These are phyloP conservation scores for Acorus calamus DNA, from an alignment of 106 monocot species.

Conservation along the genomic window DNA sequence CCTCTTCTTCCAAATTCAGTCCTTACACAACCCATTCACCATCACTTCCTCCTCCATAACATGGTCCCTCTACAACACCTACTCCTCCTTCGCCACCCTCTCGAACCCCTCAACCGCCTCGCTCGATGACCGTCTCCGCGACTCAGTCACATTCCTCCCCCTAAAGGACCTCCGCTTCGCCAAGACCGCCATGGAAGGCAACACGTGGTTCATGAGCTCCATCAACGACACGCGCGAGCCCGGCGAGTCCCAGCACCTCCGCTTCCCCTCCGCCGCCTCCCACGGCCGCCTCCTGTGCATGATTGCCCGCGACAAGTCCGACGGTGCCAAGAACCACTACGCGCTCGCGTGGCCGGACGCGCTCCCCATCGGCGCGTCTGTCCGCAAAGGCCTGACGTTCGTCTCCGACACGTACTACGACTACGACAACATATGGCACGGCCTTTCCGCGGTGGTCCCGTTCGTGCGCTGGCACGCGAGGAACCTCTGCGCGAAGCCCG, in stretches of 20 bases:
- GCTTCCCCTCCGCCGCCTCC: conserved; percentile 51
- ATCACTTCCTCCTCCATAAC: not conserved
- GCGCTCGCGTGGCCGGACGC: conserved; percentile 51
- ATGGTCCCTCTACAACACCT: not conserved
- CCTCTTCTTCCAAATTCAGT: conserved; percentile 31
- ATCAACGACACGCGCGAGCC: conserved; percentile 34
- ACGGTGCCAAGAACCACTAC: conserved; percentile 58
- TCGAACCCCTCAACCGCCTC: conserved; percentile 2
- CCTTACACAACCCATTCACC: conserved; percentile 8
- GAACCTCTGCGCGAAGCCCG: conserved; percentile 25
- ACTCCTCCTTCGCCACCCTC: not conserved
- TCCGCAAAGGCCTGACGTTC: conserved; percentile 44
- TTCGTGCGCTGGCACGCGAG: conserved; percentile 45
- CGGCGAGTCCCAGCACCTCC: conserved; percentile 30
- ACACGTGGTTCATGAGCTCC: conserved; percentile 84
- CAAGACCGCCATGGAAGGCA: conserved; percentile 13
- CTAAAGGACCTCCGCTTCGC: conserved; percentile 43
- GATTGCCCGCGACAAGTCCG: conserved; percentile 17
- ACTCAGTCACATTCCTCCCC: conserved; percentile 48
- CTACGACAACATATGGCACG: conserved; percentile 66
- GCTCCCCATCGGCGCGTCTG: conserved; percentile 33
- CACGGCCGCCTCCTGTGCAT: conserved; percentile 45
- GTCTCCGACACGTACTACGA: conserved; percentile 66
- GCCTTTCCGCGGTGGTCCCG: conserved; percentile 36
- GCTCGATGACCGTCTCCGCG: conserved; percentile 9